Conservation (phyloP, 2,329 filamentous ascomycete genomes). For the Scorias spongiosa region DNA sequence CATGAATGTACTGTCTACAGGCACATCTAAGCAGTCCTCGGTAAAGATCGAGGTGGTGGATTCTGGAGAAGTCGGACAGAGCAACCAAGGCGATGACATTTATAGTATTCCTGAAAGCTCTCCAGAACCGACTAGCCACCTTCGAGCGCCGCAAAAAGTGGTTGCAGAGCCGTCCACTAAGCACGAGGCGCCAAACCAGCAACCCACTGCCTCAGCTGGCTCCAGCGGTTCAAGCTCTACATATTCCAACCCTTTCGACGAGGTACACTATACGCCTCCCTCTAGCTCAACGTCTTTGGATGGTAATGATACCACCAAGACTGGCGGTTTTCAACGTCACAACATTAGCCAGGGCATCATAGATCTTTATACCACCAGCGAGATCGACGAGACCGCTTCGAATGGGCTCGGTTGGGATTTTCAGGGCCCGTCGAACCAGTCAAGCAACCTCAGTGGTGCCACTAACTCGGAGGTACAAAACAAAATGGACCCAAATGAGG, state of each 20-base stretch:
- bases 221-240: neutral
- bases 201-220: neutral
- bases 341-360: constrained; percentile 1
- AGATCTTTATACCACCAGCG: neutral
- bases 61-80: constrained; percentile 4
- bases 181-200: neutral
- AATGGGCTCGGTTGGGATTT: neutral
- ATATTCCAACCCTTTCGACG: neutral
- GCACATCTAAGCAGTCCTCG: constrained; percentile 5
- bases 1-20: constrained; percentile 3
- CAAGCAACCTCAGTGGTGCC: neutral
- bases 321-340: neutral
- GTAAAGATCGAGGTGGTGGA: constrained; percentile 14
- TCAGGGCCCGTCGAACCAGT: neutral
- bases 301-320: neutral
- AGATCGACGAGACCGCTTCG: neutral
- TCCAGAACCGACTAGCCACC: neutral
- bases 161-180: neutral
- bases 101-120: neutral
- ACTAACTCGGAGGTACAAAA: neutral
- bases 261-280: neutral
- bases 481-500: too few relatives aligned
- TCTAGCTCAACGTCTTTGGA: neutral
- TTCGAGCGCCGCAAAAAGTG: neutral
- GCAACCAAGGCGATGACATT: constrained; percentile 8